Evolutionary conservation across 306 rosid genomes (phyloP), one percentile per base, ranked within the genome.

Genomic region (Begonia fuchsioides): DNA sequence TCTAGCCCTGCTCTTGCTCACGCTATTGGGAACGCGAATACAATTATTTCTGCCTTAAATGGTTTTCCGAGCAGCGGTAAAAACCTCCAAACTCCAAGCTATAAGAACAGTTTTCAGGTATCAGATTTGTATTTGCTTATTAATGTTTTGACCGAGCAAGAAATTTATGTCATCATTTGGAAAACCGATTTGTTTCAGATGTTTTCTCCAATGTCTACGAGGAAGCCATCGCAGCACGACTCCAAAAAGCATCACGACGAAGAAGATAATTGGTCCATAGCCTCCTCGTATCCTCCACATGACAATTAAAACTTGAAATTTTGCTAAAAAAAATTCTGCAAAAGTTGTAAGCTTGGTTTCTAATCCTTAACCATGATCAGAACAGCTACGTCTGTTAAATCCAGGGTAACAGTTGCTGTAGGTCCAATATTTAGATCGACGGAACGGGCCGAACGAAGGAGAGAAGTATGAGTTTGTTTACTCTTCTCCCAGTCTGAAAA

Each of bases 221-320:
- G 62, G 67, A 77, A 68, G 70, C 43, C 59, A 18, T 38, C 50
- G 50, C 92, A 64, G 32, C 72, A 53, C 52, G 82, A 70, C 40
- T 52, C 41, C 60, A 81, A 67, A 82, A 85, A 85, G 67, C 82
- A 82, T 56, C 69, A 54, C 3, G 94, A 77, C 14, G 96, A 81
- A 60, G 94, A 90, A 71, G 99, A 90, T 51, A 68, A 50, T 69
- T 86, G 77, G 82, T 92, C 93, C 50, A 17, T 68, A 19, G 63
- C 86, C 59, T 80, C 94, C 57, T 86, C 99, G 94, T 92, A 92
- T 92, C 99, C 99, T 86, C 52, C 52, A 56, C 61, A 67, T 38
- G 46, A 60, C 43, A 63, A 44, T 47, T 43, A 54, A 26, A 26
- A 2, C 0, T 26, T 26, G 35, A 26, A 26, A 26, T 26, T 26